These are phyloP conservation scores for Crithidia brevicula DNA, from an alignment of 208 protist genomes.

Conservation along the genomic window DNA sequence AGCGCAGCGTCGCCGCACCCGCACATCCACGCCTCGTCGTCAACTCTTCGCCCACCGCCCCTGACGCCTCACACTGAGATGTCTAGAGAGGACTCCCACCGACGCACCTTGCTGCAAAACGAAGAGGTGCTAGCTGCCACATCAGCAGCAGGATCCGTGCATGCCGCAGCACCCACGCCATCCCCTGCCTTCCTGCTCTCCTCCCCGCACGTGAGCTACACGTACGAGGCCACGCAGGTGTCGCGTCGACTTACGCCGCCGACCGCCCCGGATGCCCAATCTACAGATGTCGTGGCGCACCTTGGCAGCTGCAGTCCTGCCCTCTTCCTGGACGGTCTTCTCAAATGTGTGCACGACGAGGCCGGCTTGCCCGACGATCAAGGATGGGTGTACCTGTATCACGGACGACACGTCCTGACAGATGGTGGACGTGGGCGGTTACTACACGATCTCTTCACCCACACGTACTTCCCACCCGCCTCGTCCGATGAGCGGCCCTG, in stretches of 20 bases:
- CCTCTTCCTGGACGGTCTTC: conserved; percentile 37
- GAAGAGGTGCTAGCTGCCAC: conserved; percentile 1
- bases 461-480: background rate
- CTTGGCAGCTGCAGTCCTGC: conserved; percentile 27
- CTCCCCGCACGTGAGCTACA: conserved; percentile 8
- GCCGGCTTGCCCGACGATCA: conserved; percentile 28
- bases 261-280: background rate
- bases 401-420: conserved; percentile 26
- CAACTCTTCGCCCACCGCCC: too few relatives aligned
- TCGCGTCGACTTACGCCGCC: conserved; percentile 17
- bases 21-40: too few relatives aligned
- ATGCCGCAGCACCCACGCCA: background rate
- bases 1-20: too few relatives aligned
- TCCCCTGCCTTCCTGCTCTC: background rate
- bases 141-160: background rate
- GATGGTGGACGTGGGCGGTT: conserved; percentile 20
- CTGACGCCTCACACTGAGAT: too few relatives aligned
- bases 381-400: conserved; percentile 41
- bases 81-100: too few relatives aligned
- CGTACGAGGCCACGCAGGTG: conserved; percentile 23
- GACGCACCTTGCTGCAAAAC: background rate
- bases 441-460: conserved; percentile 24
- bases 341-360: conserved; percentile 41
- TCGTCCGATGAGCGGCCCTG: background rate
- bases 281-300: background rate